Conservation (phyloP, 352 stramenopile species). For the Globisporangium emineosum region DNA sequence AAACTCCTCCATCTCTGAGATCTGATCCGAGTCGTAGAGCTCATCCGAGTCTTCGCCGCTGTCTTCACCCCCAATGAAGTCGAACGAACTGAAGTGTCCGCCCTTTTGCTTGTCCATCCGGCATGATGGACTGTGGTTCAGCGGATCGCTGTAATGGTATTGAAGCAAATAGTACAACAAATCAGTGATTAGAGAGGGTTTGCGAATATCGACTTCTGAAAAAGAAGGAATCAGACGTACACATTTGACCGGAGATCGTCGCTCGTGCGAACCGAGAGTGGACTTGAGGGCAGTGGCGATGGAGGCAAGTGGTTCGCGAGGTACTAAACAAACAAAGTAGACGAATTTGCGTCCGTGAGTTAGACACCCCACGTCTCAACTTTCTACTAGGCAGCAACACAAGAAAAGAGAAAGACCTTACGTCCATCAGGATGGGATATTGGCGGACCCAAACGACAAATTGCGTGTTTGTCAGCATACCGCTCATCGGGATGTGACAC, state of each 20-base stretch:
- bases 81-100: slow-evolving; percentile 58
- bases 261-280: slow-evolving; percentile 29
- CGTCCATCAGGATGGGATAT: slow-evolving; percentile 63
- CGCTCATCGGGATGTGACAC: slow-evolving; percentile 50
- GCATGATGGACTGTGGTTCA: slow-evolving; percentile 78
- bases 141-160: slow-evolving; percentile 39
- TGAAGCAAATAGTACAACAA: slow-evolving; percentile 5
- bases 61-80: slow-evolving; percentile 81
- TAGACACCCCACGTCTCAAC: neutral
- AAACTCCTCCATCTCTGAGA: slow-evolving; percentile 71
- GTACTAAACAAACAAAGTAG: slow-evolving; percentile 27
- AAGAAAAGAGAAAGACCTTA: slow-evolving; percentile 21
- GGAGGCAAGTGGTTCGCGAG: slow-evolving; percentile 44
- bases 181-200: neutral
- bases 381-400: neutral
- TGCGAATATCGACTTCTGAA: neutral
- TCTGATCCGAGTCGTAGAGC: slow-evolving; percentile 68
- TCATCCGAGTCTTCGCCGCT: slow-evolving; percentile 79
- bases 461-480: slow-evolving; percentile 50
- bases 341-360: neutral
- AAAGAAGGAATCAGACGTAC: slow-evolving; percentile 21
- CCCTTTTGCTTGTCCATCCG: slow-evolving; percentile 39
- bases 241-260: slow-evolving; percentile 41
- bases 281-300: slow-evolving; percentile 31
- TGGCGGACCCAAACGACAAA: slow-evolving; percentile 78